Evolutionary conservation across 306 rosid species (phyloP).

Genomic region (Prunus mume): DNA sequence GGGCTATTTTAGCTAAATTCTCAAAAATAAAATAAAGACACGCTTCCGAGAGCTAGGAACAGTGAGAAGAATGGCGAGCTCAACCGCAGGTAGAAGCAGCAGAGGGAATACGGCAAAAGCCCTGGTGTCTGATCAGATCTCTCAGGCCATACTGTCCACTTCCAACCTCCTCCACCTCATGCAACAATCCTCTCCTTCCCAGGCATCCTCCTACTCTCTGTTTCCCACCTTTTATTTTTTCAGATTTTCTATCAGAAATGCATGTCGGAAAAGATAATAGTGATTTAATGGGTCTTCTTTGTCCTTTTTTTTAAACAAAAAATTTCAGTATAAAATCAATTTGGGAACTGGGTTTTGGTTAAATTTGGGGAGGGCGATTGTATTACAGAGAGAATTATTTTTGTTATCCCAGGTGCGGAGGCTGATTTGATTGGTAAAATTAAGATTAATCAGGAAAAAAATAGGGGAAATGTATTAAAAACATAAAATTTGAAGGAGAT

Average conservation of each 20-base stretch:
- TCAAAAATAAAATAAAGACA: not conserved
- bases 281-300: not conserved
- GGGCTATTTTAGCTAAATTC: too few relatives aligned
- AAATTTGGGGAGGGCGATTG: not conserved
- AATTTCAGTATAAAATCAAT: not conserved
- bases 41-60: not conserved
- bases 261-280: not conserved
- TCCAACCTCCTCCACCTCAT: slow-evolving; percentile 84
- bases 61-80: slow-evolving; percentile 42
- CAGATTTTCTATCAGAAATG: not conserved
- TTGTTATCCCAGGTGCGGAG: not conserved
- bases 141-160: slow-evolving; percentile 80
- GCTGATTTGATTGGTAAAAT: not conserved
- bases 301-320: not conserved
- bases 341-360: slow-evolving; percentile 1
- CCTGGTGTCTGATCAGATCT: slow-evolving; percentile 71
- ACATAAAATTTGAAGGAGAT: not conserved
- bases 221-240: not conserved
- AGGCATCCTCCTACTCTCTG: slow-evolving; percentile 36
- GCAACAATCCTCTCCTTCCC: slow-evolving; percentile 76
- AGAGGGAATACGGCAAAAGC: slow-evolving; percentile 59
- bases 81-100: slow-evolving; percentile 32
- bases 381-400: not conserved
- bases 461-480: not conserved
- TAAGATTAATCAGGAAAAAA: not conserved